phyloP scores from a whole-genome alignment of 2,329 filamentous ascomycete genomes.

The Leptographium procerum region DNA sequence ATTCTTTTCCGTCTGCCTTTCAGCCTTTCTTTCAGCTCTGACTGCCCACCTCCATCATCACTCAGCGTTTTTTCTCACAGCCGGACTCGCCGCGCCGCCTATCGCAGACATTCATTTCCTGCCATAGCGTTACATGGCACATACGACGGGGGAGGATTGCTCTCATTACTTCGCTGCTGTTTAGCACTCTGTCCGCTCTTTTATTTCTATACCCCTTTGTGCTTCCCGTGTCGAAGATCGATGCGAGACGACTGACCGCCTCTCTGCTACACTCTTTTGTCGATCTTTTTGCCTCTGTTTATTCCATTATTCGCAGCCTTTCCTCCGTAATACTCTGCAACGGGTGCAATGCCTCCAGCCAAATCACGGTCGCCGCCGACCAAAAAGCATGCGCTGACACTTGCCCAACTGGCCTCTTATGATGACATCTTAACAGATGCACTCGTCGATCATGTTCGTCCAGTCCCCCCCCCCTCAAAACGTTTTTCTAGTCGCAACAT shows the following conservation, averaged over 20 bases:
- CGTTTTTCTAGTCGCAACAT: background rate
- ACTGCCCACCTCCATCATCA: background rate
- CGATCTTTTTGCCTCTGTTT: background rate
- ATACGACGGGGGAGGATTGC: background rate
- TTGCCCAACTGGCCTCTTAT: constrained; percentile 81
- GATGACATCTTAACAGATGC: constrained; percentile 94
- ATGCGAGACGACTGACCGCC: background rate
- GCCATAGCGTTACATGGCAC: background rate
- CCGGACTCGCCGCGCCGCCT: background rate
- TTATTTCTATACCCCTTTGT: background rate
- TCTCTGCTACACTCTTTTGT: background rate
- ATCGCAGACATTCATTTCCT: background rate
- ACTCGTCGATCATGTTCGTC: constrained; percentile 81
- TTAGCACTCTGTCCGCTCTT: background rate
- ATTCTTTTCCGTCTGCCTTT: background rate
- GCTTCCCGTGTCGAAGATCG: background rate
- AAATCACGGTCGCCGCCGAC: constrained; percentile 13
- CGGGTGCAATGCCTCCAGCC: constrained; percentile 8
- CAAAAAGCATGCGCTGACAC: constrained; percentile 64
- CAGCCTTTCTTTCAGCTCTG: background rate
- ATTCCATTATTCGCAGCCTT: background rate
- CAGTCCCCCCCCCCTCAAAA: background rate
- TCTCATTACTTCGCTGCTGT: background rate
- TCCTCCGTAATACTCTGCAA: background rate
- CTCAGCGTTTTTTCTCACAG: background rate